Evolutionary conservation across 768 basidiomycete species (phyloP).

Genomic region (Russula sp.): DNA sequence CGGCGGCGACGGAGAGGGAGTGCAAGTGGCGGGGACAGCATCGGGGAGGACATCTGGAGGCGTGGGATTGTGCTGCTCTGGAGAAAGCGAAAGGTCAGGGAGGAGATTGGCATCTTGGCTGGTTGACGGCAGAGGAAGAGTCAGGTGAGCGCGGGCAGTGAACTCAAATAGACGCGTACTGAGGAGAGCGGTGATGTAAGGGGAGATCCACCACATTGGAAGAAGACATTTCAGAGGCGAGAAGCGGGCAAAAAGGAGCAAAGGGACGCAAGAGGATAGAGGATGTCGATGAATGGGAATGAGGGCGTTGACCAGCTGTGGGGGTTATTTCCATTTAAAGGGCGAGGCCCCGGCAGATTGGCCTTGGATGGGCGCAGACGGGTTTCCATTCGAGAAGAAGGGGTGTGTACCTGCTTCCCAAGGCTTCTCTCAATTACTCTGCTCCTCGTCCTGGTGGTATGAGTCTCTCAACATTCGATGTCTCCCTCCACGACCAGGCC

Average conservation of each 20-base stretch:
- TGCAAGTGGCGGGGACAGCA: background rate
- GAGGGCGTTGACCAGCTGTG: background rate
- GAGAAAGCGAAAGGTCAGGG: background rate
- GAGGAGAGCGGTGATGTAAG: constrained; percentile 5
- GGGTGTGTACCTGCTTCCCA: constrained; percentile 5
- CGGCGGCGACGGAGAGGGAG: background rate
- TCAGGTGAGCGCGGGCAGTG: constrained; percentile 1
- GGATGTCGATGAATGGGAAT: background rate
- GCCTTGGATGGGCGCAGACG: background rate
- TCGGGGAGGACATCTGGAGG: constrained; percentile 2
- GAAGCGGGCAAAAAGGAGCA: background rate
- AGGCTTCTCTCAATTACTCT: constrained; percentile 2
- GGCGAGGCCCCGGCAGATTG: background rate
- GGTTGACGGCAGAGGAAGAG: constrained; percentile 1
- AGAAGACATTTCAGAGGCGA: constrained; percentile 7
- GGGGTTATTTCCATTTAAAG: background rate
- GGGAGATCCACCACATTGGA: constrained; percentile 7
- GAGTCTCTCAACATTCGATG: background rate
- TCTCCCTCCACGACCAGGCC: constrained; percentile 12
- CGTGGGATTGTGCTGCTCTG: background rate
- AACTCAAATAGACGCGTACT: constrained; percentile 16
- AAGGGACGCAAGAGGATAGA: background rate
- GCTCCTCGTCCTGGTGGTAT: background rate
- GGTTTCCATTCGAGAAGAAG: background rate
- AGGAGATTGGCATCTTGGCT: background rate